Percentiles rank a stretch among this genome's conserved stretches.
These are phyloP conservation scores for Yamadazyma trypodendri DNA, from an alignment of 1,139 yeast species.

Conservation along the genomic window DNA sequence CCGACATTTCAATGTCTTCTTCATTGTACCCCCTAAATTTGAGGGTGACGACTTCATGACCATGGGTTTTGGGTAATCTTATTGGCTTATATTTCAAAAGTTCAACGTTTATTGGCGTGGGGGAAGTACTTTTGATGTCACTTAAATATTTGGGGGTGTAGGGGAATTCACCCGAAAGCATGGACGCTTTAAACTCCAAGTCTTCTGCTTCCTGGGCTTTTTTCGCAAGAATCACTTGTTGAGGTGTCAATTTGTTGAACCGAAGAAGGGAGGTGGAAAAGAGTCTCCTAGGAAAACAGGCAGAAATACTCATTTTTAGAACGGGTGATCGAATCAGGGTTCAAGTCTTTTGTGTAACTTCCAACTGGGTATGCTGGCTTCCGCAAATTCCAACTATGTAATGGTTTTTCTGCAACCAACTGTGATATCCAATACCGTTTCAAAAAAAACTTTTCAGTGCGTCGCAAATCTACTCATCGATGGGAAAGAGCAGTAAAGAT, in stretches of 20 bases:
- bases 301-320: too few species aligned
- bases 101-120: conserved; percentile 81
- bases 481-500: conserved; percentile 97
- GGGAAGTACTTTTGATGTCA: conserved; percentile 41
- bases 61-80: conserved; percentile 63
- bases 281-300: background rate
- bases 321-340: too few species aligned
- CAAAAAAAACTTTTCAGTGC: background rate
- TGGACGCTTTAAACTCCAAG: conserved; percentile 26
- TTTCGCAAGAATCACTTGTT: conserved; percentile 28
- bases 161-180: conserved; percentile 29
- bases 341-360: too few species aligned
- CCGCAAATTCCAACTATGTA: too few species aligned
- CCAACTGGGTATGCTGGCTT: too few species aligned
- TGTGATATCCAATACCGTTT: background rate
- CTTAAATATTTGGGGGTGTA: conserved; percentile 45
- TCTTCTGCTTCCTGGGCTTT: conserved; percentile 29
- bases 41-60: conserved; percentile 70
- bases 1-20: conserved; percentile 68
- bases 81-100: conserved; percentile 82
- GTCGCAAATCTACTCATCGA: conserved; percentile 21
- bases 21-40: conserved; percentile 72
- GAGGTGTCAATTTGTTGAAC: conserved; percentile 22
- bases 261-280: background rate
- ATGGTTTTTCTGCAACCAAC: background rate